Evolutionary conservation across 805 yeast species (phyloP).

Genomic region (Komagataella pseudopastoris): DNA sequence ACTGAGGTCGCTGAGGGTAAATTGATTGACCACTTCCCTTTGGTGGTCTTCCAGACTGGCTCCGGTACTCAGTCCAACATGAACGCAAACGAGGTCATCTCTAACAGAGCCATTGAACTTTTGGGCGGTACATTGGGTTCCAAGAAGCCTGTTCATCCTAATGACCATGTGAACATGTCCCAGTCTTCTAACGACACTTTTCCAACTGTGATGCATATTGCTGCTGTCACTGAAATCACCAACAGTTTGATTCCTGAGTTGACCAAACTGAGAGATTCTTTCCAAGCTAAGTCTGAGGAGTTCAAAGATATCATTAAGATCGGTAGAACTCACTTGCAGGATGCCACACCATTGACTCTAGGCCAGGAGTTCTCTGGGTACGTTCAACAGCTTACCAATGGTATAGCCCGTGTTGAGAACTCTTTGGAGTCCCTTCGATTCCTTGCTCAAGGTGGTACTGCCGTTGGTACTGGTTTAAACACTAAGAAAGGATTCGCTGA

Average conservation of each 20-base stretch:
- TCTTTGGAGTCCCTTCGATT: conserved; percentile 62
- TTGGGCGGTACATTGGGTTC: conserved; percentile 89
- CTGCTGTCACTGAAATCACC: conserved; percentile 86
- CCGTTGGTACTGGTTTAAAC: conserved; percentile 97
- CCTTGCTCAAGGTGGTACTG: conserved; percentile 99
- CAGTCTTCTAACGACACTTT: conserved; percentile 98
- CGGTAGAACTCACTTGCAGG: conserved; percentile 98
- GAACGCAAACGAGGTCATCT: conserved; percentile 98
- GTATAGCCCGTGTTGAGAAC: conserved; percentile 74
- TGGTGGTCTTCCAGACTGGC: conserved; percentile 98
- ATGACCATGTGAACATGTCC: conserved; percentile 96
- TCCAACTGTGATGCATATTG: conserved; percentile 99
- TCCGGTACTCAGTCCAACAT: conserved; percentile 98
- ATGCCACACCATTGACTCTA: conserved; percentile 93
- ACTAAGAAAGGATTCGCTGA: conserved; percentile 83
- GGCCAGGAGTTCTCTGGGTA: conserved; percentile 98
- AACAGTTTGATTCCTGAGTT: conserved; percentile 70
- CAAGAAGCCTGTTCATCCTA: conserved; percentile 92
- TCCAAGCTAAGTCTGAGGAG: conserved; percentile 68
- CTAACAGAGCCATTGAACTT: conserved; percentile 94
- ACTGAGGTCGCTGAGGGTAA: conserved; percentile 91
- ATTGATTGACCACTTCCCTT: conserved; percentile 87
- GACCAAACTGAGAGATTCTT: conserved; percentile 61
- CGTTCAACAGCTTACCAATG: conserved; percentile 85
- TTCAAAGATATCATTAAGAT: conserved; percentile 86